These are phyloP conservation scores for Coemansia sp. DNA, from an alignment of 192 early-diverging fungal species.

Conservation along the genomic window DNA sequence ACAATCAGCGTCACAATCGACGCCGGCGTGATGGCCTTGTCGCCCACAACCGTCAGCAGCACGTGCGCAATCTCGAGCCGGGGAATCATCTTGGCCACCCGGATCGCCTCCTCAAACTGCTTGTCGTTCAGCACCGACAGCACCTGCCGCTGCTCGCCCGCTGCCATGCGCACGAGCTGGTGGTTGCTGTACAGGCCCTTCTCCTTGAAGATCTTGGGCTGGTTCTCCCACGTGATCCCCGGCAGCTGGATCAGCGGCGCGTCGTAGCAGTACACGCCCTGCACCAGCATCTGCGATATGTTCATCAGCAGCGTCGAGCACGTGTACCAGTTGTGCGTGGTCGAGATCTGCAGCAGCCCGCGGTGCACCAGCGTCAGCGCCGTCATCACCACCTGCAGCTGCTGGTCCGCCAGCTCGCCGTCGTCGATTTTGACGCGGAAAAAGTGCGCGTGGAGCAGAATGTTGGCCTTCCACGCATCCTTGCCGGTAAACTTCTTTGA, in stretches of 20 bases:
- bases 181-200: constrained; percentile 54
- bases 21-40: constrained; percentile 74
- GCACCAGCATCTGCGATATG: constrained; percentile 84
- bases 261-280: constrained; percentile 79
- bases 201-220: constrained; percentile 58
- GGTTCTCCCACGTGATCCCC: constrained; percentile 67
- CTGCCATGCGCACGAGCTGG: constrained; percentile 66
- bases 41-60: constrained; percentile 80
- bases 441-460: constrained; percentile 84
- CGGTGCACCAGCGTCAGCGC: constrained; percentile 70
- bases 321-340: constrained; percentile 80
- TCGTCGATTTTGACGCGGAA: constrained; percentile 66
- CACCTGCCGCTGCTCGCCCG: constrained; percentile 61
- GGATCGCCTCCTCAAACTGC: constrained; percentile 67
- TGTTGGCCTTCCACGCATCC: constrained; percentile 63
- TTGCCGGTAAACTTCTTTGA: constrained; percentile 50
- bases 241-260: constrained; percentile 86
- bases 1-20: constrained; percentile 74
- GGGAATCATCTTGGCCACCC: constrained; percentile 80
- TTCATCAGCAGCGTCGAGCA: constrained; percentile 72
- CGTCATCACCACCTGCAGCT: constrained; percentile 70
- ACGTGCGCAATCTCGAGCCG: constrained; percentile 70
- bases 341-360: constrained; percentile 87
- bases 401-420: constrained; percentile 49
- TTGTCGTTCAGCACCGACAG: constrained; percentile 57